Percentiles rank a stretch among this genome's conserved stretches.
These are phyloP conservation scores for Curvularia lunata DNA, from an alignment of 2,329 filamentous ascomycete species.

Conservation along the genomic window DNA sequence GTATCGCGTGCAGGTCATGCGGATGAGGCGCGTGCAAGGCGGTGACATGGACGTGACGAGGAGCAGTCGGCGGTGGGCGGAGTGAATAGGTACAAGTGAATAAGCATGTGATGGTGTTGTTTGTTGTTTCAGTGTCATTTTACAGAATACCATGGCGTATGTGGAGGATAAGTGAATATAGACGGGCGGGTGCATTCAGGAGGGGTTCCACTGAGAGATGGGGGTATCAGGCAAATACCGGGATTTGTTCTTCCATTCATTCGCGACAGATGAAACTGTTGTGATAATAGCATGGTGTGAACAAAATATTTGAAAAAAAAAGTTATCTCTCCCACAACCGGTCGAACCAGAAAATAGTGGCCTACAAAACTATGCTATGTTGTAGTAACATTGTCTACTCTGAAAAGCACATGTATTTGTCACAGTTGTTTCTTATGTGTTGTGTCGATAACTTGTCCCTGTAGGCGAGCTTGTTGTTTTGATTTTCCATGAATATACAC, in stretches of 20 bases:
- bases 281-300: no score
- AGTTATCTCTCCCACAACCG: no score
- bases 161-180: not conserved
- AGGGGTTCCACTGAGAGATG: not conserved
- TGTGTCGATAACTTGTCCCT: no score
- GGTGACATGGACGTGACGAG: constrained; percentile 12
- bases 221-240: not conserved
- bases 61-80: constrained; percentile 32
- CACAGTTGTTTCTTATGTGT: no score
- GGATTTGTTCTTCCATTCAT: not conserved
- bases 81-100: constrained; percentile 8
- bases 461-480: no score
- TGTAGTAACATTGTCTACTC: no score
- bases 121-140: not conserved
- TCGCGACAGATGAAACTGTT: no score
- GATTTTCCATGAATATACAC: no score
- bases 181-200: not conserved
- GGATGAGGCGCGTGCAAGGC: constrained; percentile 12
- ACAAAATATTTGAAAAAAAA: no score
- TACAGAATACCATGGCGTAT: not conserved
- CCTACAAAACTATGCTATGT: no score
- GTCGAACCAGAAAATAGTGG: no score
- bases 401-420: no score
- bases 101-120: not conserved
- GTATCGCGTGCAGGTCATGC: constrained; percentile 19